Base-by-base conservation (phyloP, 495 filamentous ascomycete genomes). In the Penicillium odoratum region DNA sequence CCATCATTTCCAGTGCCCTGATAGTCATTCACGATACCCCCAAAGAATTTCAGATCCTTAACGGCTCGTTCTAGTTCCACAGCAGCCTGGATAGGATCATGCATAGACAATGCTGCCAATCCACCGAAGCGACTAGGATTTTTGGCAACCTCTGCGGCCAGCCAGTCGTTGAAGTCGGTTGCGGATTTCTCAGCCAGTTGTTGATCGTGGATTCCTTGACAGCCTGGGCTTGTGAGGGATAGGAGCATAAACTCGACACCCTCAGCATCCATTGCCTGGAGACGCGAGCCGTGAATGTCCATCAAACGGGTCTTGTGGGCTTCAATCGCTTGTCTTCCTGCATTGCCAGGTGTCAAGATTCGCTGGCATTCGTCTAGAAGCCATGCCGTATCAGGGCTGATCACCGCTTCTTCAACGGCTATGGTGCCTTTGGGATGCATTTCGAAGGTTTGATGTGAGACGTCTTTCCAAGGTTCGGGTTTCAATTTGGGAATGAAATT, bases 251-350 rank as follows among this genome's bases (percentile, higher is more conserved):
- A 56, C 21, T 55, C 55, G 38, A 62, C 31, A 3, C 48, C 36
- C 28, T 62, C 16, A 36, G 51, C 36, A 11, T 54, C 25, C 40
- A 38, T 30, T 13, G 25, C 3, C 56, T 83, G 43, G 25, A 46
- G 43, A 9, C 43, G 34, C 34, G 3, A 4, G 8, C 11, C 34
- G 11, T 38, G 34, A 13, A 38, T 38, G 34, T 38, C 34, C 7
- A 38, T 7, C 10, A 38, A 13, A 4, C 10, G 7, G 8, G 34
- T 10, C 7, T 9, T 13, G 34, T 38, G 34, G 11, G 34, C 34
- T 13, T 13, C 4, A 11, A 38, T 4, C 3, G 34, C 34, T 38
- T 38, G 9, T 11, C 11, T 11, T 3, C 34, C 34, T 38, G 34
- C 8, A 13, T 38, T 38, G 8, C 7, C 8, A 13, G 10, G 7